Evolutionary conservation across 805 yeast species (phyloP), one percentile per base, ranked within the genome.

Genomic region (Starmerella potacharoeniae): DNA sequence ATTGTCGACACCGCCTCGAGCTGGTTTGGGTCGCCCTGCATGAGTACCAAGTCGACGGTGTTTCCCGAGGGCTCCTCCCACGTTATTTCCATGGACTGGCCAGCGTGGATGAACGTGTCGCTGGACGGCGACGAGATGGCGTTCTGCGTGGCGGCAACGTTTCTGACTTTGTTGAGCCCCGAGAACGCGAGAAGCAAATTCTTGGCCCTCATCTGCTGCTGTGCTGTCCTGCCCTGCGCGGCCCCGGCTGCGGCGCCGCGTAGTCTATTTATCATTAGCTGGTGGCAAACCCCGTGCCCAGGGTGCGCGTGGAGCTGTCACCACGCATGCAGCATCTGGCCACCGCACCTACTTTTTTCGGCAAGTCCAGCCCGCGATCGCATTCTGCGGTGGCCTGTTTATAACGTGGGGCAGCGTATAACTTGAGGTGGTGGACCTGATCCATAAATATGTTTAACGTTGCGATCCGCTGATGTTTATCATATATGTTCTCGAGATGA

Each of bases 11-110:
- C 52, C 28, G 62, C 53, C 22, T 39, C 47, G 44, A 69, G 58
- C 52, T 65, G 55, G 42, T 54, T n/a, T 33, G 66, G 57, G 31
- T 56, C 64, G 34, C 71, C 71, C 3, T 49, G 48, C 44, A 67
- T 48, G 41, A 69, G 58, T 52, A 58, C 57, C 53, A 69, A 64
- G 37, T 51, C 46, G 35, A 56, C 60, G 11, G 57, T 60, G 8
- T 43, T 35, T 40, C 66, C 58, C n/a, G 62, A 51, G 9, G 66
- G 64, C 34, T 59, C 55, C 13, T 40, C 53, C 72, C 72, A 69
- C 42, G 62, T 66, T 43, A 69, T 56, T 52, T 57, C 55, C 56
- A 61, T 54, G 16, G 54, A 51, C 36, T 54, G 56, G 45, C 65
- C 65, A 22, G 69, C 71, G 45, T 64, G 65, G 49, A 65, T 57